Evolutionary conservation across 129 eudicot genomes (phyloP).

Genomic region (Helichrysum umbraculigerum): DNA sequence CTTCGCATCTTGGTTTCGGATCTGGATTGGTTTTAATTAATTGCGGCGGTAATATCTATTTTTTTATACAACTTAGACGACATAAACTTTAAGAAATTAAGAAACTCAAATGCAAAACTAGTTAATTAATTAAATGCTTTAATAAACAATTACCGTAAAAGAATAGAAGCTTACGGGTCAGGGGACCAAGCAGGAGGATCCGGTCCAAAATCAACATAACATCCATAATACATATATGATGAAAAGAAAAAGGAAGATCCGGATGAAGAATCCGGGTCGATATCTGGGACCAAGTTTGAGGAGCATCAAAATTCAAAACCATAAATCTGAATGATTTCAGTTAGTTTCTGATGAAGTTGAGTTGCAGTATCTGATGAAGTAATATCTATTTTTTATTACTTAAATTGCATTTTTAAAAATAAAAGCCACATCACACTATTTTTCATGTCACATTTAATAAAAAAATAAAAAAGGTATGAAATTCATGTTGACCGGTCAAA

Average conservation of each 20-base stretch:
- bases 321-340: slow-evolving; percentile 34
- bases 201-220: slow-evolving; percentile 69
- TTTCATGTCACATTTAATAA: too few species aligned
- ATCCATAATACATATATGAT: slow-evolving; percentile 90
- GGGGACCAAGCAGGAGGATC: slow-evolving; percentile 96
- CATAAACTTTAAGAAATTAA: too few species aligned
- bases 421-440: too few species aligned
- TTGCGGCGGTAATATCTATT: too few species aligned
- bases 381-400: too few species aligned
- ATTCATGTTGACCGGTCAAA: too few species aligned
- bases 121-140: too few species aligned
- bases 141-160: neutral
- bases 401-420: too few species aligned
- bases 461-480: too few species aligned
- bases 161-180: slow-evolving; percentile 49
- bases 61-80: too few species aligned
- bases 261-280: slow-evolving; percentile 58
- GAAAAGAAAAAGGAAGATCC: slow-evolving; percentile 69
- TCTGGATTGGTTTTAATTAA: too few species aligned
- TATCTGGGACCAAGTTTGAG: slow-evolving; percentile 63
- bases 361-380: slow-evolving; percentile 43
- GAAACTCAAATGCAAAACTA: neutral
- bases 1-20: too few species aligned
- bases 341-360: slow-evolving; percentile 51
- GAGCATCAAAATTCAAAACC: slow-evolving; percentile 70